phyloP scores from a whole-genome alignment of 2,329 filamentous ascomycete species.

The Teratosphaeria gauchensis region DNA sequence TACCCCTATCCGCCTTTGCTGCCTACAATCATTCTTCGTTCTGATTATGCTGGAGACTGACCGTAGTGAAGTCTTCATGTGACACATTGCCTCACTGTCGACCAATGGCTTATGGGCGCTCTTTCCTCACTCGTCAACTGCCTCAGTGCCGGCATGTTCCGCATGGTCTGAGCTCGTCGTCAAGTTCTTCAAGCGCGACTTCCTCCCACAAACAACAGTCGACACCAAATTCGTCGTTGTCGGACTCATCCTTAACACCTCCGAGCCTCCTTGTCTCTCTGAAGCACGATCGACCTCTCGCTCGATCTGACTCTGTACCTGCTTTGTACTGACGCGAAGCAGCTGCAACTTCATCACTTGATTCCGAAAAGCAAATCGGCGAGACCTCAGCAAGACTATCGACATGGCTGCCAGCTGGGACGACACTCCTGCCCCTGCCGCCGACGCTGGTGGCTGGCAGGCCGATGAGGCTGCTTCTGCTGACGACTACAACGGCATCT shows the following conservation, averaged over 20 bases:
- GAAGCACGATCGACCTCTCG: background rate
- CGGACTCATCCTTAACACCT: background rate
- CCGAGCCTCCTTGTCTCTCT: background rate
- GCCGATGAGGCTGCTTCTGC: constrained; percentile 6
- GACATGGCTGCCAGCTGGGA: constrained; percentile 15
- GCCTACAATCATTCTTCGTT: background rate
- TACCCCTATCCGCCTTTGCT: background rate
- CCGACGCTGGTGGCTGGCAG: constrained; percentile 12
- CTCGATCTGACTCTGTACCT: background rate
- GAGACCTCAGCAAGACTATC: background rate
- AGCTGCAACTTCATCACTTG: background rate
- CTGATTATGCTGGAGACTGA: background rate
- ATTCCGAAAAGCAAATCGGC: background rate
- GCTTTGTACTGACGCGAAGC: background rate
- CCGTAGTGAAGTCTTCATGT: background rate
- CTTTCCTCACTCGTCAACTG: background rate
- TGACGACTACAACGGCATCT: constrained; percentile 10
- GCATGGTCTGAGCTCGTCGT: background rate
- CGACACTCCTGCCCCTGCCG: constrained; percentile 7
- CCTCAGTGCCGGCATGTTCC: background rate
- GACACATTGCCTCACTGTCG: background rate
- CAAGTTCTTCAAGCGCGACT: background rate
- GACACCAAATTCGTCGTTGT: background rate
- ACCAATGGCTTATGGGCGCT: background rate
- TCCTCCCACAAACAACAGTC: background rate